Percentiles rank a stretch among this genome's conserved stretches.
These are phyloP conservation scores for Trypanosoma avium DNA, from an alignment of 208 protist species.

Conservation along the genomic window DNA sequence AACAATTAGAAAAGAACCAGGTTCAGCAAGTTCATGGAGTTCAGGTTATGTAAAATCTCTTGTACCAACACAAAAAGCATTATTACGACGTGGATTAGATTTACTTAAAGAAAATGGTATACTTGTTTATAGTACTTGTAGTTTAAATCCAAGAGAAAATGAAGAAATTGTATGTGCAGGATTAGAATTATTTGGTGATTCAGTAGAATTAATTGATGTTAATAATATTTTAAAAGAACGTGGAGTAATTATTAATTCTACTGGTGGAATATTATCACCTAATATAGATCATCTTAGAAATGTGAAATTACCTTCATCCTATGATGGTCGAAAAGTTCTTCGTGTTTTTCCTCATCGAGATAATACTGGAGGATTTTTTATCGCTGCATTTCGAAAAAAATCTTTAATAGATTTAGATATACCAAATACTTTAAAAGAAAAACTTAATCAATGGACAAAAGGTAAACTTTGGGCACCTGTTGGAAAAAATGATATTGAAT, in stretches of 20 bases:
- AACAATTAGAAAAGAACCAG: slow-evolving; percentile 92
- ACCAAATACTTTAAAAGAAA: slow-evolving; percentile 40
- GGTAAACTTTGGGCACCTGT: slow-evolving; percentile 83
- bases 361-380: slow-evolving; percentile 91
- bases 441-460: slow-evolving; percentile 90
- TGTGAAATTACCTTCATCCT: slow-evolving; percentile 40
- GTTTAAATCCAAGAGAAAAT: slow-evolving; percentile 96
- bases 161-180: slow-evolving; percentile 93
- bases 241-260: slow-evolving; percentile 58
- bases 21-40: slow-evolving; percentile 83
- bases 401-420: slow-evolving; percentile 39
- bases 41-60: slow-evolving; percentile 81
- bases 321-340: slow-evolving; percentile 75
- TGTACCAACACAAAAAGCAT: slow-evolving; percentile 83
- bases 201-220: slow-evolving; percentile 87
- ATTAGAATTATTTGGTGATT: slow-evolving; percentile 73
- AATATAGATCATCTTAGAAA: slow-evolving; percentile 52
- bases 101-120: slow-evolving; percentile 75
- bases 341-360: slow-evolving; percentile 86
- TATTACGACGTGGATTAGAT: slow-evolving; percentile 88
- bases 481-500: slow-evolving; percentile 52
- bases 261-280: slow-evolving; percentile 55
- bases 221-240: slow-evolving; percentile 47
- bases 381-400: slow-evolving; percentile 85
- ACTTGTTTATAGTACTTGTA: slow-evolving; percentile 97